phyloP scores from a whole-genome alignment of 768 basidiomycete genomes.

The Leccinum boreale region DNA sequence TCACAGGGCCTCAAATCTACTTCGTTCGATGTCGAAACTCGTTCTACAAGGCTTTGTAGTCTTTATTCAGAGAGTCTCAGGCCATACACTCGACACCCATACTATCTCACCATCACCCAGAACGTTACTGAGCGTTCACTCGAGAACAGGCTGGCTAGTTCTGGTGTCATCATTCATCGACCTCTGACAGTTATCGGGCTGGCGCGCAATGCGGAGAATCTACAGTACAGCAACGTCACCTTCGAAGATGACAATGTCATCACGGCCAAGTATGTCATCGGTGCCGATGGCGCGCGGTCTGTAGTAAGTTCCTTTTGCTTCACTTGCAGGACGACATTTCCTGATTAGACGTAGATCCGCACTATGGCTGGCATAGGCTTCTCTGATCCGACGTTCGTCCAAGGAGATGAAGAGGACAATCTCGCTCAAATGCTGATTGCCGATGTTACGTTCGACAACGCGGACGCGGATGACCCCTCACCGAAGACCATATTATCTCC shows the following conservation, averaged over 20 bases:
- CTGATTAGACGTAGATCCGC: conserved; percentile 36
- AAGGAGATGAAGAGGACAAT: conserved; percentile 23
- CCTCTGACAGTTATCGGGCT: conserved; percentile 40
- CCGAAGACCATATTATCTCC: conserved; percentile 23
- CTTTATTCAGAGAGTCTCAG: conserved; percentile 34
- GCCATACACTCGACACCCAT: conserved; percentile 44
- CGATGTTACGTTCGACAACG: conserved; percentile 38
- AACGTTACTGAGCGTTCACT: conserved; percentile 44
- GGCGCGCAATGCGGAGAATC: conserved; percentile 25
- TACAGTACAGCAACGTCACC: conserved; percentile 34
- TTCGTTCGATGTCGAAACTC: conserved; percentile 29
- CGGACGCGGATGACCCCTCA: background rate
- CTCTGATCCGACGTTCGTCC: conserved; percentile 37
- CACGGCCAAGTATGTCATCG: conserved; percentile 45
- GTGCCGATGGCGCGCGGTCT: conserved; percentile 50
- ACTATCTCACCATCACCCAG: conserved; percentile 43
- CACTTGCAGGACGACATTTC: background rate
- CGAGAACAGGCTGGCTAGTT: conserved; percentile 28
- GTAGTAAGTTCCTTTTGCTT: conserved; percentile 29
- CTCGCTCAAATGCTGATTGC: conserved; percentile 44
- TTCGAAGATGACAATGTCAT: conserved; percentile 47
- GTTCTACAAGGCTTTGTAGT: conserved; percentile 24
- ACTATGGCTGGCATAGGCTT: conserved; percentile 40
- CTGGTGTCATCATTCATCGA: conserved; percentile 34
- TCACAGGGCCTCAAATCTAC: conserved; percentile 34